Base-by-base conservation (phyloP, 2,329 filamentous ascomycete species). In the Helotiales sp. region DNA sequence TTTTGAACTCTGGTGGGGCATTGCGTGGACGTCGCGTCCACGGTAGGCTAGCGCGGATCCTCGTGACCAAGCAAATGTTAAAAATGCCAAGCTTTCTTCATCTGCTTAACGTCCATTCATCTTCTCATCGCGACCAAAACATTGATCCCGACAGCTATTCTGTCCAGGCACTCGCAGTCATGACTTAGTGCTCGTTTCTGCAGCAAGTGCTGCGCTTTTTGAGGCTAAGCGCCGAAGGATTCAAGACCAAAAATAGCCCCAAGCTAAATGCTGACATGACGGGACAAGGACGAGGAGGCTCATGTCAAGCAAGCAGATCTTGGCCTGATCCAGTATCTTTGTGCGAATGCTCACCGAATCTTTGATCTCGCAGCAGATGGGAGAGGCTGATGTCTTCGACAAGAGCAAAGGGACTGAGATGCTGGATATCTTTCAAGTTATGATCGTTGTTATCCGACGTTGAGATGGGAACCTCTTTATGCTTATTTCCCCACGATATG, bases 1-100 rank as follows among this genome's bases (percentile, higher is more conserved):
- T 48, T 12, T 22, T 48, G 22, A 25, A 5, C 22, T 30, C n/a
- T 55, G 48, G 58, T 44, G 54, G 38, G 49, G 50, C 31, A 17
- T 29, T 25, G n/a, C n/a, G 29, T 17, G 9, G 24, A n/a, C 30
- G 31, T 17, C 13, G n/a, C 25, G 27, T 29, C n/a, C n/a, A n/a
- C n/a, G n/a, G n/a, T n/a, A n/a, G n/a, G n/a, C n/a, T 30, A 51
- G 29, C 48, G 48, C 30, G 48, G 27, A 7, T 27, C 17, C 27
- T 19, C 46, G 46, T 46, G 42, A 25, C 12, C 31, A n/a, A n/a
- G n/a, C n/a, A n/a, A n/a, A n/a, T n/a, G n/a, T n/a, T n/a, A n/a
- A n/a, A n/a, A n/a, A n/a, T n/a, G n/a, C n/a, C n/a, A n/a, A n/a
- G n/a, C n/a, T n/a, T n/a, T n/a, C n/a, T n/a, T n/a, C n/a, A n/a